Evolutionary conservation across 306 rosid genomes (phyloP).

Genomic region (Medicago ruthenica): DNA sequence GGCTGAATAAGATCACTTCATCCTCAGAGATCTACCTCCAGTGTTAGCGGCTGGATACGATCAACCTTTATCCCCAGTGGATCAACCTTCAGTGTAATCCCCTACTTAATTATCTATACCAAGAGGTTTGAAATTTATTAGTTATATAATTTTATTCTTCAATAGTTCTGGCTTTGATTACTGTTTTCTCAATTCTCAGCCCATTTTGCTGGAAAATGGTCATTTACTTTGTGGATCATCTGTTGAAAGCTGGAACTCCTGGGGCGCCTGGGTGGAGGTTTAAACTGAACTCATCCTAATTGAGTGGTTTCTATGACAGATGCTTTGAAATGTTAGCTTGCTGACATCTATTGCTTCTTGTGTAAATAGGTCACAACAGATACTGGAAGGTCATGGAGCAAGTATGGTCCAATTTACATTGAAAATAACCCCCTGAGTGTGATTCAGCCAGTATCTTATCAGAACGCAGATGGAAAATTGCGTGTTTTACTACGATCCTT

Average conservation of each 20-base stretch:
- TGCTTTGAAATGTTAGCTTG: conserved; percentile 28
- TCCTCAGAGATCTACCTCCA: too few species aligned
- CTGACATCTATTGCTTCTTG: conserved; percentile 41
- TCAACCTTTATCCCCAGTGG: too few species aligned
- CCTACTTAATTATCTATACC: too few species aligned
- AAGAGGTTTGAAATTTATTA: conserved; percentile 21
- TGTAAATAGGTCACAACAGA: conserved; percentile 68
- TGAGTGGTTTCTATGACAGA: conserved; percentile 24
- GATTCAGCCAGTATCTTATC: conserved; percentile 91
- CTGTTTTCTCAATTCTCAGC: conserved; percentile 67
- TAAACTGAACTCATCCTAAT: conserved; percentile 27
- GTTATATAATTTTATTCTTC: too few species aligned
- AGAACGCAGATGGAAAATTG: conserved; percentile 67
- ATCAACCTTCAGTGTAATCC: too few species aligned
- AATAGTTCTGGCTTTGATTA: conserved; percentile 29
- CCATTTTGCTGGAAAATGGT: conserved; percentile 83
- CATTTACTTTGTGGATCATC: conserved; percentile 88
- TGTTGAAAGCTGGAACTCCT: conserved; percentile 96
- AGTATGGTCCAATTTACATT: conserved; percentile 82
- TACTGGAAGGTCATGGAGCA: conserved; percentile 75
- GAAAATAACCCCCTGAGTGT: conserved; percentile 73
- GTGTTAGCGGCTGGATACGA: too few species aligned
- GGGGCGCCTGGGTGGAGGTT: conserved; percentile 99
- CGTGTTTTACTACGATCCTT: conserved; percentile 85
- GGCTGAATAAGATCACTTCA: too few species aligned